phyloP scores from a whole-genome alignment of 176 grass and related monocot species.

The Carex myosuroides region DNA sequence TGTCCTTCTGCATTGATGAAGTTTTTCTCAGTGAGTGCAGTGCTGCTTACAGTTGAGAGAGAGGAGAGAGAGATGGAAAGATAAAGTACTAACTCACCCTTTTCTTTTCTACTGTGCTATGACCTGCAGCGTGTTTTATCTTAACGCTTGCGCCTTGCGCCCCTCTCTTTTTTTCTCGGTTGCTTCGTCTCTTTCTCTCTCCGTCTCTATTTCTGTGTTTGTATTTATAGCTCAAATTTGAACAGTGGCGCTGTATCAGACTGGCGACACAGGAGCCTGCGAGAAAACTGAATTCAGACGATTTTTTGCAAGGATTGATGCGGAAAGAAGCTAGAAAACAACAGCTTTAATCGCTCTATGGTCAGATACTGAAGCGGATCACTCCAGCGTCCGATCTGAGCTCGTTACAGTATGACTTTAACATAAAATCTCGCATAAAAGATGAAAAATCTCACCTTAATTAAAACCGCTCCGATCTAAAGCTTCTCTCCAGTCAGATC shows the following conservation, averaged over 20 bases:
- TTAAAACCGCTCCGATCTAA: background rate
- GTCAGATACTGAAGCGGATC: constrained; percentile 3
- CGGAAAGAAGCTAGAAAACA: constrained; percentile 7
- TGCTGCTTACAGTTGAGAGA: background rate
- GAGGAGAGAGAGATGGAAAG: background rate
- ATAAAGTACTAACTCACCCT: background rate
- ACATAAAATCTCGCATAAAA: constrained; percentile 10
- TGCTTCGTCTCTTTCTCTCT: background rate
- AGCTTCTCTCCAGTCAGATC: constrained; percentile 9
- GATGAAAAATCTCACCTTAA: background rate
- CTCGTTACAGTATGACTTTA: background rate
- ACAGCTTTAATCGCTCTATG: constrained; percentile 17
- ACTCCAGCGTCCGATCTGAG: constrained; percentile 3
- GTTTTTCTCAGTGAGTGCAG: constrained; percentile 6
- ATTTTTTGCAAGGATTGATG: constrained; percentile 12
- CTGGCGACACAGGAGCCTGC: background rate
- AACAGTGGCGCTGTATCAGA: constrained; percentile 2
- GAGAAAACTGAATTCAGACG: constrained; percentile 13
- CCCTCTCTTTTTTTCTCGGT: background rate
- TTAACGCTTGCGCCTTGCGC: background rate
- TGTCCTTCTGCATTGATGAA: constrained; percentile 23
- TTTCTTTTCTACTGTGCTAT: constrained; percentile 9
- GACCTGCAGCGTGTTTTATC: background rate
- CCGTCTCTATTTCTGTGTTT: background rate
- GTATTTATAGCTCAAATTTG: background rate